These are phyloP conservation scores for Phytophthora pini DNA, from an alignment of 352 stramenopile species.

Conservation along the genomic window DNA sequence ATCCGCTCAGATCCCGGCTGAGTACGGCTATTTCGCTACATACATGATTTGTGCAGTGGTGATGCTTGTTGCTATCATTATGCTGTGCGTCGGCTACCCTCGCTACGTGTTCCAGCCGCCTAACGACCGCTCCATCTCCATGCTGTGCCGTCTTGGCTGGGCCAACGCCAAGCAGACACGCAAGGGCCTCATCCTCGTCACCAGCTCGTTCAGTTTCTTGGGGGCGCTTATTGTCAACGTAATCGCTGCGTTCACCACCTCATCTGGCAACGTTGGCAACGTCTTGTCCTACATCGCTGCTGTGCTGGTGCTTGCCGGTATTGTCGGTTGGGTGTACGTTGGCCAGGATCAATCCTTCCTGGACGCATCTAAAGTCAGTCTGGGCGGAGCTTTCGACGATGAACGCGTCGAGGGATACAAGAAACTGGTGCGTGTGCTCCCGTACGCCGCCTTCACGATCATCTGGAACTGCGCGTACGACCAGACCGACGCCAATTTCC, in stretches of 20 bases:
- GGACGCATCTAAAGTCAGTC: conserved; percentile 44
- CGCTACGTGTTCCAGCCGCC: conserved; percentile 62
- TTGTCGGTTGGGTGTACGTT: conserved; percentile 46
- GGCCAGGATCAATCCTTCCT: conserved; percentile 45
- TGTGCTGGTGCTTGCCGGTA: conserved; percentile 33
- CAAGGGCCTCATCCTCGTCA: conserved; percentile 40
- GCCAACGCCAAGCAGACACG: conserved; percentile 28
- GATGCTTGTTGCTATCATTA: conserved; percentile 44
- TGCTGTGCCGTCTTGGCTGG: conserved; percentile 42
- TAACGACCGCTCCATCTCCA: conserved; percentile 49
- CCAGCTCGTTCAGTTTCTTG: conserved; percentile 41
- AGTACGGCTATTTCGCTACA: conserved; percentile 84
- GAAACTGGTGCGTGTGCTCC: conserved; percentile 54
- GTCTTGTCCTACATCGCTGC: conserved; percentile 52
- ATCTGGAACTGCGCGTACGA: conserved; percentile 73
- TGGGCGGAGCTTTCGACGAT: conserved; percentile 49
- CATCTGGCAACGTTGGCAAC: conserved; percentile 33
- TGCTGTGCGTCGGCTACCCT: conserved; percentile 49
- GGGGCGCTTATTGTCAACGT: conserved; percentile 54
- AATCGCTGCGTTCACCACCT: conserved; percentile 47
- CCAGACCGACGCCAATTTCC: conserved; percentile 25
- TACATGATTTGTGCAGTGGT: conserved; percentile 63
- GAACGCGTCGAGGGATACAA: conserved; percentile 55
- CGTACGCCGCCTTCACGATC: conserved; percentile 62
- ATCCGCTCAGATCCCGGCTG: conserved; percentile 58